These are phyloP conservation scores for Annulohypoxylon nitens DNA, from an alignment of 495 filamentous ascomycete species.

Conservation along the genomic window DNA sequence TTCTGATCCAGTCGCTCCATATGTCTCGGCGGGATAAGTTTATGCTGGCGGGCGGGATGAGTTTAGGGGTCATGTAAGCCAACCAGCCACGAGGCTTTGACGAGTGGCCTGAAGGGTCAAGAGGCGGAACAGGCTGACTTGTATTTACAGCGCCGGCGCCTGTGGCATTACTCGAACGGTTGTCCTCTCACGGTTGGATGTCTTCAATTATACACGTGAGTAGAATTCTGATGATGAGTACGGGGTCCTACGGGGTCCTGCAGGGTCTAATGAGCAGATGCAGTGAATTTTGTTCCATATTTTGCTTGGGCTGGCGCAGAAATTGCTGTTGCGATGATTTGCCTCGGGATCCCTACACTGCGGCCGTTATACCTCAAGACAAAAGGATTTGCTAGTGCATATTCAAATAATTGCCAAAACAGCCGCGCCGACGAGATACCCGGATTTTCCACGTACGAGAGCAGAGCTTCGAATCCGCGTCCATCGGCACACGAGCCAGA, in stretches of 20 bases:
- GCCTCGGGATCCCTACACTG: slow-evolving; percentile 56
- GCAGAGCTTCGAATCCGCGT: slow-evolving; percentile 18
- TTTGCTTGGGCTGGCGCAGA: slow-evolving; percentile 59
- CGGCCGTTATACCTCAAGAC: slow-evolving; percentile 55
- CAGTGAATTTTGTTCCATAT: slow-evolving; percentile 57
- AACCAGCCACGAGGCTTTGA: background rate
- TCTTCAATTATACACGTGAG: slow-evolving; percentile 57
- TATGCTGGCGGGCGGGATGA: slow-evolving; percentile 58
- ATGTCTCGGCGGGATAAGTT: slow-evolving; percentile 60
- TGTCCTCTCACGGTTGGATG: slow-evolving; percentile 53
- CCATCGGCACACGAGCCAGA: slow-evolving; percentile 24
- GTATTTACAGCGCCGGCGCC: slow-evolving; percentile 51
- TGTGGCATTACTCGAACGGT: slow-evolving; percentile 58
- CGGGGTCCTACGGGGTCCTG: background rate
- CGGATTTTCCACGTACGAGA: slow-evolving; percentile 49
- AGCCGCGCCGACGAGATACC: slow-evolving; percentile 47
- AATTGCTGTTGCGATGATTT: slow-evolving; percentile 57
- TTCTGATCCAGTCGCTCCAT: slow-evolving; percentile 57
- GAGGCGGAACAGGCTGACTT: slow-evolving; percentile 28
- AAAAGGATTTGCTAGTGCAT: slow-evolving; percentile 40
- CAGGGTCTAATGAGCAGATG: background rate
- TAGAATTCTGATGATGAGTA: background rate
- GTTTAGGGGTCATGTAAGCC: slow-evolving; percentile 58
- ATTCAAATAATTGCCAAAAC: slow-evolving; percentile 33
- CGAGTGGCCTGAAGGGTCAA: background rate